Conservation (phyloP, 352 stramenopile genomes). For the Phytophthora nicotianae region DNA sequence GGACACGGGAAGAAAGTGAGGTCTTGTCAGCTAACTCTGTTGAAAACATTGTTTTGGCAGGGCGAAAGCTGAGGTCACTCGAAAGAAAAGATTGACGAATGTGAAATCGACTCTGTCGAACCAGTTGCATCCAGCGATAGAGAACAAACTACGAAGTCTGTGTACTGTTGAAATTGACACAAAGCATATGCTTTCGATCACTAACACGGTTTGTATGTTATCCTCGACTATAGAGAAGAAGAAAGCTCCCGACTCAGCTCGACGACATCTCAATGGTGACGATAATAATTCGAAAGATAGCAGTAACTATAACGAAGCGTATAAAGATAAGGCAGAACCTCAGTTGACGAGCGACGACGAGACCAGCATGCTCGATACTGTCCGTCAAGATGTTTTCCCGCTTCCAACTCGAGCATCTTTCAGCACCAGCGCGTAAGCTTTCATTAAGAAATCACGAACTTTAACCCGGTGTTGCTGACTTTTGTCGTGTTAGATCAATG, state of each 20-base stretch:
- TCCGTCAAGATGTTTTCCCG: constrained; percentile 21
- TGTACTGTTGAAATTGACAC: constrained; percentile 2
- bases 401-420: constrained; percentile 3
- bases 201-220: not conserved
- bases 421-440: constrained; percentile 13
- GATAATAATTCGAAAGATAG: constrained; percentile 6
- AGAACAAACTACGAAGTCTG: constrained; percentile 75
- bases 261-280: constrained; percentile 18
- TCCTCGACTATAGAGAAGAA: constrained; percentile 43
- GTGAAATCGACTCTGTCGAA: constrained; percentile 83
- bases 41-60: constrained; percentile 26
- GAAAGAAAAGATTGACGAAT: constrained; percentile 72
- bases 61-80: constrained; percentile 69
- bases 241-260: constrained; percentile 29
- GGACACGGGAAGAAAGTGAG: not conserved
- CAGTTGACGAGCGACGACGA: constrained; percentile 32
- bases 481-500: constrained; percentile 37
- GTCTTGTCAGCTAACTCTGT: not conserved
- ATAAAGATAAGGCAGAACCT: constrained; percentile 8
- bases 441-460: not conserved
- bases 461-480: not conserved
- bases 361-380: constrained; percentile 18
- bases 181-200: not conserved
- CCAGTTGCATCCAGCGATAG: constrained; percentile 63
- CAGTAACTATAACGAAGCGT: constrained; percentile 29